These are phyloP conservation scores for Annulohypoxylon bovei DNA, from an alignment of 495 filamentous ascomycete species.

Conservation along the genomic window DNA sequence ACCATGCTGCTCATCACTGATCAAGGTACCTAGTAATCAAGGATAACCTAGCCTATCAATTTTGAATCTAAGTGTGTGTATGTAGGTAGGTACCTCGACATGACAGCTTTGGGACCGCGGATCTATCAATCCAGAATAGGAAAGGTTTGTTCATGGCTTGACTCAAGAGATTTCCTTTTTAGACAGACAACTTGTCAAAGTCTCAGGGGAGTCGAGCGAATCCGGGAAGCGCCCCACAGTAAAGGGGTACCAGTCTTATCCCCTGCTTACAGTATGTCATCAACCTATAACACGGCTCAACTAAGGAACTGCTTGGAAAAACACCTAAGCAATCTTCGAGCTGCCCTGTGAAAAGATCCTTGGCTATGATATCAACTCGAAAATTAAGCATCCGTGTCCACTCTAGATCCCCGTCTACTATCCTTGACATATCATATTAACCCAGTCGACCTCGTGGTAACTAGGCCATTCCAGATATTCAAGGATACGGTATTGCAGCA, in stretches of 20 bases:
- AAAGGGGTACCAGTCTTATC: neutral
- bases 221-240: constrained; percentile 28
- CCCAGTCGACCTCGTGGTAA: constrained; percentile 9
- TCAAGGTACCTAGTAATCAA: constrained; percentile 7
- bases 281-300: constrained; percentile 6
- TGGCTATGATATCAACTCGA: constrained; percentile 4
- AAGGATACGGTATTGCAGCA: constrained; percentile 5
- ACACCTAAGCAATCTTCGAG: neutral
- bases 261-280: constrained; percentile 9
- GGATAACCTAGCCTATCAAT: neutral
- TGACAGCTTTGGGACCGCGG: constrained; percentile 18
- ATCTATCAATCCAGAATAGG: constrained; percentile 12
- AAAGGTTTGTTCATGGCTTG: constrained; percentile 32
- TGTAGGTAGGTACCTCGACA: constrained; percentile 29
- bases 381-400: constrained; percentile 12
- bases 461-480: constrained; percentile 8
- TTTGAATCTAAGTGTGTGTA: neutral
- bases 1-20: constrained; percentile 40
- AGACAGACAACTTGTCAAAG: constrained; percentile 29
- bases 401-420: constrained; percentile 6
- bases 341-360: neutral
- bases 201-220: constrained; percentile 36
- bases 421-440: constrained; percentile 10
- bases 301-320: neutral
- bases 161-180: constrained; percentile 43